These are phyloP conservation scores for Moesziomyces parantarcticus DNA, from an alignment of 1,284 basidiomycete species.

Conservation along the genomic window DNA sequence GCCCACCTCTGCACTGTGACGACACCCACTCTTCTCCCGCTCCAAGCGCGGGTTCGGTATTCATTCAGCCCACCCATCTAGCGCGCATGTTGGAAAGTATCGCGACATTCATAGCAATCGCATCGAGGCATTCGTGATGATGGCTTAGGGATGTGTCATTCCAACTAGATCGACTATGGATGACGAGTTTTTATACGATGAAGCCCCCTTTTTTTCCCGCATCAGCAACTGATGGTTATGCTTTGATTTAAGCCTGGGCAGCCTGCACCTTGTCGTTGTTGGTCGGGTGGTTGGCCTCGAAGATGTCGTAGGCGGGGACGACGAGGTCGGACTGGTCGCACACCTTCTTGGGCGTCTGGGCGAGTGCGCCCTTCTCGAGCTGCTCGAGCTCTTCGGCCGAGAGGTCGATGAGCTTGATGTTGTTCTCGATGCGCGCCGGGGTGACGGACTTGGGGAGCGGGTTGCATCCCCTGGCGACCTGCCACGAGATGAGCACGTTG, in stretches of 20 bases:
- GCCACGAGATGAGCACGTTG: conserved; percentile 59
- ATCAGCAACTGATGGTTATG: too few relatives aligned
- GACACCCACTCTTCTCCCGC: too few relatives aligned
- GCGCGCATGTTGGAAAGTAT: too few relatives aligned
- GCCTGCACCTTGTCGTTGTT: conserved; percentile 59
- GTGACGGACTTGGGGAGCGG: conserved; percentile 53
- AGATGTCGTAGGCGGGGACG: conserved; percentile 54
- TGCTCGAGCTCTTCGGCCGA: conserved; percentile 69
- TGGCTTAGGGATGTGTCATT: too few relatives aligned
- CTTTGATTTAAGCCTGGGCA: conserved; percentile 17
- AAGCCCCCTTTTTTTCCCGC: too few relatives aligned
- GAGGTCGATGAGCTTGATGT: conserved; percentile 69
- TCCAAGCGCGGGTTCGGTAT: too few relatives aligned
- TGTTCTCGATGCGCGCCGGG: conserved; percentile 54
- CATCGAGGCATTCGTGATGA: too few relatives aligned
- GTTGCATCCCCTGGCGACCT: conserved; percentile 58
- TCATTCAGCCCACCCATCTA: too few relatives aligned
- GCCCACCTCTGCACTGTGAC: too few relatives aligned
- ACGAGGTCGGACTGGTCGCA: conserved; percentile 59
- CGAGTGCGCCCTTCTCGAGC: conserved; percentile 70
- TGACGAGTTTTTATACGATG: too few relatives aligned
- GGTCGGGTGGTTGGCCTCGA: conserved; percentile 47
- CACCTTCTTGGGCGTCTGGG: conserved; percentile 51
- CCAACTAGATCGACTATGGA: too few relatives aligned
- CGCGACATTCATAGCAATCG: too few relatives aligned